Evolutionary conservation across 1,139 yeast genomes (phyloP), one percentile per base, ranked within the genome.

Genomic region (Nematodospora anomalae): DNA sequence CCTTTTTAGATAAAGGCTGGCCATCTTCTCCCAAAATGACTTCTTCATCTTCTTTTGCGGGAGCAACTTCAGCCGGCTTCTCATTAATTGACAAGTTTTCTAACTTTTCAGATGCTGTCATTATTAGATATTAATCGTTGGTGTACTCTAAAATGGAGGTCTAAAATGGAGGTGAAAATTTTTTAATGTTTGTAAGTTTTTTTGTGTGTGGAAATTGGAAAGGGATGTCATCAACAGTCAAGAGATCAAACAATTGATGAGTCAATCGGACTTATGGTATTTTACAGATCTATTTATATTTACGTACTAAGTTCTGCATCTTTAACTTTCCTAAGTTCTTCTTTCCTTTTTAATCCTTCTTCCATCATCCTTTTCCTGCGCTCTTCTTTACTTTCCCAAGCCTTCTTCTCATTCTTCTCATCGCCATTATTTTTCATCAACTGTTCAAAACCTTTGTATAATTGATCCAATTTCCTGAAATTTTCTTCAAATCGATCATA

Each of bases 1-100:
- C 98, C 62, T 89, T 92, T 67, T 92, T 92, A 44, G 97, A 87
- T 52, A 92, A 71, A 35, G 98, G 98, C 66, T 81, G 85, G 29
- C 98, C 98, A 62, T 92, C 97, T 62, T 78, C 83, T 21, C 86
- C 84, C 42, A 78, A 63, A 33, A 73, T 52, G n/a, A 67, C 71
- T 37, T 57, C 60, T 33, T 51, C 64, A 16, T 46, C 35, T 12
- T 50, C 52, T 22, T 16, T 25, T n/a, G 49, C 38, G 4, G 46
- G 44, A 23, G 42, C 31, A 2, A 42, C 35, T 31, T 38, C 46
- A 20, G 57, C 33, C 30, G 31, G 33, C 11, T 36, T 28, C 28
- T 42, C 44, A 9, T 29, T 18, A 26, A 44, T 37, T 25, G 45
- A 37, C 31, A 45, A 45, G 16, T 49, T 38, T 34, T 47, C 47